These are phyloP conservation scores for Asclepias syriaca DNA, from an alignment of 257 asterid species.

Conservation along the genomic window DNA sequence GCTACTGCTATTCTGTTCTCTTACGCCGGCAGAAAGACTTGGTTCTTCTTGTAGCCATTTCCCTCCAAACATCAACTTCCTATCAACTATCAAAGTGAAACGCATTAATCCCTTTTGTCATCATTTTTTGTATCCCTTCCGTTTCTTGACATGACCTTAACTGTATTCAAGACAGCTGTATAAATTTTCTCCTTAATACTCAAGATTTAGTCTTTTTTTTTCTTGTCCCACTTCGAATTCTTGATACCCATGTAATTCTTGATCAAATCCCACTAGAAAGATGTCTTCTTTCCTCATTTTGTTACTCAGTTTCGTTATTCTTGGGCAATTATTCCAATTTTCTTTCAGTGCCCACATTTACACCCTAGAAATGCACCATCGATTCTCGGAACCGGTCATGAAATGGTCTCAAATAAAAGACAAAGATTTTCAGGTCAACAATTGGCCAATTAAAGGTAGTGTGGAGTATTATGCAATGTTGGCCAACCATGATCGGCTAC, in stretches of 20 bases:
- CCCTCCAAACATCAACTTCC: conserved; percentile 20
- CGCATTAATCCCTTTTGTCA: not conserved
- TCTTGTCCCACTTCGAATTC: not conserved
- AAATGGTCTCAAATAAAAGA: conserved; percentile 36
- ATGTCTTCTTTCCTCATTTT: conserved; percentile 36
- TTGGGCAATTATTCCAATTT: conserved; percentile 22
- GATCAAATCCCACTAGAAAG: conserved; percentile 18
- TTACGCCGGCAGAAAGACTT: not conserved
- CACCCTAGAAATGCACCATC: conserved; percentile 78
- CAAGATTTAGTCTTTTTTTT: not conserved
- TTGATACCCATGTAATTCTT: conserved; percentile 1
- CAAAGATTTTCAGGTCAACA: conserved; percentile 19
- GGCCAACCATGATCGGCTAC: conserved; percentile 47
- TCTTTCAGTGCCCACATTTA: conserved; percentile 38
- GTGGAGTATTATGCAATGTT: conserved; percentile 51
- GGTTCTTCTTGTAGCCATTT: conserved; percentile 12
- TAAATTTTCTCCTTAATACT: not conserved
- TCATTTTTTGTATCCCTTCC: not conserved
- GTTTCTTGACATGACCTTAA: not conserved
- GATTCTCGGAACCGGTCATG: conserved; percentile 72
- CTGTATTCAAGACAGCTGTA: not conserved
- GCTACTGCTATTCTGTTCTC: not conserved
- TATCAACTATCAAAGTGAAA: conserved; percentile 3
- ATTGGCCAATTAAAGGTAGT: conserved; percentile 57
- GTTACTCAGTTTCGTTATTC: conserved; percentile 19